Evolutionary conservation across 208 protist genomes (phyloP).

Genomic region (Crithidia fasciculata): DNA sequence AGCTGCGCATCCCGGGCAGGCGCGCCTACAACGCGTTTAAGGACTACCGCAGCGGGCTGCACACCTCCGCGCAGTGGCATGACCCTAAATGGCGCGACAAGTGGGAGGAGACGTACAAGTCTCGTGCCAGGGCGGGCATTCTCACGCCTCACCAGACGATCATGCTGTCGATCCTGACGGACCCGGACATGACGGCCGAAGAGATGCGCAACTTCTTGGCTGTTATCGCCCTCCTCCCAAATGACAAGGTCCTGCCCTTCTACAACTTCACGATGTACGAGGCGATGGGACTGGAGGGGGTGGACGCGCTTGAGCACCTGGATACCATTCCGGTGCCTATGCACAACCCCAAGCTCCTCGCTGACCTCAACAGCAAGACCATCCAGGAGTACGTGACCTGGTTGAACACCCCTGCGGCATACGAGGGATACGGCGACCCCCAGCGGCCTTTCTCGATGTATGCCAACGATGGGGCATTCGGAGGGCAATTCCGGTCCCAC

Average conservation of each 20-base stretch:
- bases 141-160: too few species aligned
- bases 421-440: background rate
- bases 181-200: too few species aligned
- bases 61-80: background rate
- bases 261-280: background rate
- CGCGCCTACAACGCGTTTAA: background rate
- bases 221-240: too few species aligned
- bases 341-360: background rate
- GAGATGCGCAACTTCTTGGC: too few species aligned
- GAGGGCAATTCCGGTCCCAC: background rate
- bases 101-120: slow-evolving; percentile 4
- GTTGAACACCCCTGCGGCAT: background rate
- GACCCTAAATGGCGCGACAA: background rate
- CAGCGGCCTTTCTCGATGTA: background rate
- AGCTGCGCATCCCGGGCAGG: background rate
- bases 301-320: background rate
- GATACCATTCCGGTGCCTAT: slow-evolving; percentile 3
- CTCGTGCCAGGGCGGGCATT: background rate
- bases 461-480: background rate
- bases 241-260: background rate
- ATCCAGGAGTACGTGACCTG: background rate
- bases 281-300: background rate
- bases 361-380: background rate
- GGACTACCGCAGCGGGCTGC: background rate
- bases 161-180: too few species aligned